Evolutionary conservation across 768 basidiomycete species (phyloP).

Genomic region (Trametopsis cervina): DNA sequence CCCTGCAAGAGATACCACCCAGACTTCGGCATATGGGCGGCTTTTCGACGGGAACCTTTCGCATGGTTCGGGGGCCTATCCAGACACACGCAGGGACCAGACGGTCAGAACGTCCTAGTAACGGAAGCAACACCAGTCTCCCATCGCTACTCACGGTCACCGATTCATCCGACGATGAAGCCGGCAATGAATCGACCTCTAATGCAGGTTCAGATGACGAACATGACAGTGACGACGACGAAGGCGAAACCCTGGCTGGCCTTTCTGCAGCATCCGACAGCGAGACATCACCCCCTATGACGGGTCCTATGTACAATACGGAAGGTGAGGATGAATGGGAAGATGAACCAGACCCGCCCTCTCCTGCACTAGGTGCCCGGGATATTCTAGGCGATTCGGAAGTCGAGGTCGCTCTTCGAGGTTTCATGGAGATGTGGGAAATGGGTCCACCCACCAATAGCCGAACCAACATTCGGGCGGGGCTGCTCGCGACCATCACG

Average conservation of each 20-base stretch:
- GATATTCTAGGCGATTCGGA: too few species aligned
- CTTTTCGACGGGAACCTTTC: background rate
- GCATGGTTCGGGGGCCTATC: background rate
- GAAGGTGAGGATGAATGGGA: constrained; percentile 10
- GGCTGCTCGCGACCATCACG: background rate
- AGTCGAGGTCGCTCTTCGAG: too few species aligned
- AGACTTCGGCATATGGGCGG: background rate
- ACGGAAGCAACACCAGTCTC: background rate
- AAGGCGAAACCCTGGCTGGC: too few species aligned
- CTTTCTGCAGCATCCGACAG: too few species aligned
- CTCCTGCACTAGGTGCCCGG: background rate
- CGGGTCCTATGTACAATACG: too few species aligned
- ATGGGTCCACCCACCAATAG: too few species aligned
- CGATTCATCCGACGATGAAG: background rate
- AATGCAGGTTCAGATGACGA: too few species aligned
- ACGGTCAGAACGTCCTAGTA: too few species aligned
- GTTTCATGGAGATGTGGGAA: too few species aligned
- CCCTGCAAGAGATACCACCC: background rate
- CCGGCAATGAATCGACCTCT: constrained; percentile 3
- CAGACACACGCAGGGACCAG: background rate
- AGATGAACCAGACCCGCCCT: background rate
- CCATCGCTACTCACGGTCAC: background rate
- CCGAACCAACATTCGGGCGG: too few species aligned
- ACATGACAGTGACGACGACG: constrained; percentile 2
- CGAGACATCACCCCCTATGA: too few species aligned